A percentile compares a stretch with the other conserved stretches of the same genome.
phyloP scores from a whole-genome alignment of 2,329 filamentous ascomycete species.

The Aspergillus sp. region DNA sequence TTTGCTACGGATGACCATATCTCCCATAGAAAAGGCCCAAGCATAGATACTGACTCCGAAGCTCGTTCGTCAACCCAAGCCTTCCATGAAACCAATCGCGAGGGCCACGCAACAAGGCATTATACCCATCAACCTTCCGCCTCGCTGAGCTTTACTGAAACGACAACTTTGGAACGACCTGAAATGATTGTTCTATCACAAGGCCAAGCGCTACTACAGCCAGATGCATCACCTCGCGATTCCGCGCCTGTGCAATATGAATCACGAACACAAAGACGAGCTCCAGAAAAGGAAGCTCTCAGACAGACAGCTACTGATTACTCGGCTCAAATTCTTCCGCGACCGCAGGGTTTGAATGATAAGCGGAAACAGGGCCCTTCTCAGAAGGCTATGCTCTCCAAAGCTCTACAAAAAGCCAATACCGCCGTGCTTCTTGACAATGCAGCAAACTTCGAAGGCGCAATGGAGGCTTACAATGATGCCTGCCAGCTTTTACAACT shows the following conservation, averaged over 20 bases:
- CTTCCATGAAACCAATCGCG: constrained; percentile 13
- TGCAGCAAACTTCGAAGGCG: constrained; percentile 90
- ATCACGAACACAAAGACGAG: constrained; percentile 14
- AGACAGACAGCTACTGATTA: constrained; percentile 9
- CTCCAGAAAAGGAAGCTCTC: neutral
- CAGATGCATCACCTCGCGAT: constrained; percentile 27
- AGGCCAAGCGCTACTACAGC: constrained; percentile 12
- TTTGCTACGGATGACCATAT: constrained; percentile 28
- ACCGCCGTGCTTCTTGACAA: constrained; percentile 95
- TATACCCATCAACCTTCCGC: constrained; percentile 13
- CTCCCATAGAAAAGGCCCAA: constrained; percentile 22
- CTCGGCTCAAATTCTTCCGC: constrained; percentile 2
- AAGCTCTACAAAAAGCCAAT: constrained; percentile 92
- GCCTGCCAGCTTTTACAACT: constrained; percentile 86
- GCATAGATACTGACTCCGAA: constrained; percentile 17
- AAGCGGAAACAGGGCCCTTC: constrained; percentile 59
- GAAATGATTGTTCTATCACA: constrained; percentile 6
- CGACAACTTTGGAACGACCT: neutral
- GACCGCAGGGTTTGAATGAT: constrained; percentile 29
- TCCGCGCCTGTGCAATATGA: constrained; percentile 5
- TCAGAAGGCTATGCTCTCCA: constrained; percentile 96
- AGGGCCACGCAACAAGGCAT: constrained; percentile 1
- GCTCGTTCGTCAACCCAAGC: constrained; percentile 9
- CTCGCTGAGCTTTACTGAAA: neutral
- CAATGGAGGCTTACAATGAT: constrained; percentile 86